Evolutionary conservation across 441 rosid species (phyloP).

Genomic region (Cnidoscolus chayamansa): DNA sequence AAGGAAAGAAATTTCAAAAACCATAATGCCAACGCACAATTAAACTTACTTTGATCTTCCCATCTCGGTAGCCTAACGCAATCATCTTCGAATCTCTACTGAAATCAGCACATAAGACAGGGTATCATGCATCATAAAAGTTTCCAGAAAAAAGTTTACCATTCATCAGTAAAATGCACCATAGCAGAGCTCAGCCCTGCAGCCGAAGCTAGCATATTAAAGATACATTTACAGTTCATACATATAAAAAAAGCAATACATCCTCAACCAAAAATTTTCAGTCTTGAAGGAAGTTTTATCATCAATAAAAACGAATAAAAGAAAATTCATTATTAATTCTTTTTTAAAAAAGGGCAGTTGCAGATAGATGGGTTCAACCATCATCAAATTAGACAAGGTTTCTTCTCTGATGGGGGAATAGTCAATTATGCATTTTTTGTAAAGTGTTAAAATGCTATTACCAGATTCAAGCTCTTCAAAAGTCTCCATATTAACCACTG

Average conservation of each 20-base stretch:
- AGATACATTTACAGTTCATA: background rate
- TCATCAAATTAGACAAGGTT: background rate
- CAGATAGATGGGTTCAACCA: background rate
- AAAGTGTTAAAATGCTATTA: too few relatives aligned
- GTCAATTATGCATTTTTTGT: background rate
- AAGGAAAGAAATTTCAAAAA: conserved; percentile 8
- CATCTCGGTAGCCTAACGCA: conserved; percentile 95
- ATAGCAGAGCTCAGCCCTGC: conserved; percentile 12
- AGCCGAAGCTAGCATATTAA: background rate
- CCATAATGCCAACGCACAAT: conserved; percentile 5
- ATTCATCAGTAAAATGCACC: conserved; percentile 14
- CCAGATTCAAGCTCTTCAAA: too few relatives aligned
- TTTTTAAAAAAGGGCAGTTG: background rate
- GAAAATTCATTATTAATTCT: background rate
- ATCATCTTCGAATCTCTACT: conserved; percentile 98
- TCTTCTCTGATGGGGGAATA: background rate
- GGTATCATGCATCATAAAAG: conserved; percentile 99
- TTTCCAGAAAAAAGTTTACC: conserved; percentile 58
- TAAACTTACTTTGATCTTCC: conserved; percentile 78
- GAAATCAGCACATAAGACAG: conserved; percentile 93
- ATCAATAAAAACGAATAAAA: background rate
- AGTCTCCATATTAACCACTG: too few relatives aligned
- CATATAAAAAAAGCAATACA: background rate
- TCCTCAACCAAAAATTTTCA: background rate
- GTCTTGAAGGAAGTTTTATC: background rate